phyloP scores from a whole-genome alignment of 1,284 basidiomycete genomes.

The Bondarzewia mesenterica region DNA sequence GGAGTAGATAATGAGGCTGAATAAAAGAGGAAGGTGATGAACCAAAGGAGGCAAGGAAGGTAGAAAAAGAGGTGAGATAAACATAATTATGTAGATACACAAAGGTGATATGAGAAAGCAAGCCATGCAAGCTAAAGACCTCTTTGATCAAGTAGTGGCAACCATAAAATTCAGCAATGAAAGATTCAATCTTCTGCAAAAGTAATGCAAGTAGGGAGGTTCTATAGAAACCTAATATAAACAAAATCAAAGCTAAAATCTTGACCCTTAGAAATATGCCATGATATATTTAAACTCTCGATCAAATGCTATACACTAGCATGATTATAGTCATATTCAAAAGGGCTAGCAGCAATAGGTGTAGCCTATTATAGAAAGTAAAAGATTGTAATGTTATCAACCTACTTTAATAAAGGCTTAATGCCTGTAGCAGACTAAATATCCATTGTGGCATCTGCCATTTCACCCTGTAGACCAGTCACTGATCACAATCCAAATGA shows the following conservation, averaged over 20 bases:
- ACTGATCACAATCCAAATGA: conserved; percentile 24
- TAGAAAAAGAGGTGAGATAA: conserved; percentile 20
- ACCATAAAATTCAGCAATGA: conserved; percentile 7
- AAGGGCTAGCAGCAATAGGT: too few species aligned
- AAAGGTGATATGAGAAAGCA: conserved; percentile 27
- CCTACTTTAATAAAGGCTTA: conserved; percentile 22
- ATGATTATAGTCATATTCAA: neutral
- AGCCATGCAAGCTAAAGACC: conserved; percentile 22
- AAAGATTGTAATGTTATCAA: conserved; percentile 24
- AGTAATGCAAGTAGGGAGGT: conserved; percentile 21
- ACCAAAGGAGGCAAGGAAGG: conserved; percentile 19
- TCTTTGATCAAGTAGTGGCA: conserved; percentile 12
- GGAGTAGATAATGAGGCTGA: conserved; percentile 12
- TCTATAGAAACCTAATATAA: conserved; percentile 33
- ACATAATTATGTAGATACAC: conserved; percentile 22
- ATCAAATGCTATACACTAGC: neutral
- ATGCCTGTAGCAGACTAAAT: conserved; percentile 18
- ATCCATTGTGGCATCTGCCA: conserved; percentile 22
- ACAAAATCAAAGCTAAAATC: conserved; percentile 20
- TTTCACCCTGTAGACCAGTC: conserved; percentile 22
- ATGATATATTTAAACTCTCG: neutral
- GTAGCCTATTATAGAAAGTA: too few species aligned
- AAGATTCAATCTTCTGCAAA: conserved; percentile 6
- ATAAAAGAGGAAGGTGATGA: neutral
- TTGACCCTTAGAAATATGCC: conserved; percentile 1